These are phyloP conservation scores for Vitis rupestris DNA, from an alignment of 164 flowering plant genomes.

Conservation along the genomic window DNA sequence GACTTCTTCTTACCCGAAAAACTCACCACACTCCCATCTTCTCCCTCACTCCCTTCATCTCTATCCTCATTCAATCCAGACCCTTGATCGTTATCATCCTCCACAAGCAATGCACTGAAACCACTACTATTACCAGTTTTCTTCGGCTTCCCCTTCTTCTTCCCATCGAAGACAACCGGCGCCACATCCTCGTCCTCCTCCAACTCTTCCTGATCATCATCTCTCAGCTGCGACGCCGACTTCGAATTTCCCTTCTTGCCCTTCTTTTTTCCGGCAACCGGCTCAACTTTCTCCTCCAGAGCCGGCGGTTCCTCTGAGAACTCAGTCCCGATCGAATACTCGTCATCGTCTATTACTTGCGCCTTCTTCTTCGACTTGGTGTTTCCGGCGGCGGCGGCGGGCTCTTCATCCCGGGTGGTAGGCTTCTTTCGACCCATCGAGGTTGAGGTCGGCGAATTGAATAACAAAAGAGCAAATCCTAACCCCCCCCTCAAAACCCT, in stretches of 20 bases:
- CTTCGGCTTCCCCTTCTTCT: conserved; percentile 51
- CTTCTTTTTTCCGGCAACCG: conserved; percentile 51
- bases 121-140: conserved; percentile 31
- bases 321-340: conserved; percentile 67
- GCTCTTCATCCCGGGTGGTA: conserved; percentile 45
- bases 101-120: conserved; percentile 31
- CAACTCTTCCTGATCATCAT: conserved; percentile 26
- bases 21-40: conserved; percentile 28
- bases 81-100: conserved; percentile 32
- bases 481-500: no score
- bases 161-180: conserved; percentile 29
- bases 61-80: conserved; percentile 12
- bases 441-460: no score
- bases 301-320: conserved; percentile 41
- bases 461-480: no score
- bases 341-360: conserved; percentile 64
- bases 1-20: conserved; percentile 54
- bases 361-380: conserved; percentile 71
- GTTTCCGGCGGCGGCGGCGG: conserved; percentile 17
- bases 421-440: conserved; percentile 77
- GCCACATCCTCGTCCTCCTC: conserved; percentile 35
- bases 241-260: conserved; percentile 45
- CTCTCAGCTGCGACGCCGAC: conserved; percentile 17
- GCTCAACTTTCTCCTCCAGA: conserved; percentile 35
- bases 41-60: conserved; percentile 32